Percentiles rank a stretch among this genome's conserved stretches.
Conservation (phyloP, 2,329 filamentous ascomycete genomes). For the Pseudogymnoascus destructans region DNA sequence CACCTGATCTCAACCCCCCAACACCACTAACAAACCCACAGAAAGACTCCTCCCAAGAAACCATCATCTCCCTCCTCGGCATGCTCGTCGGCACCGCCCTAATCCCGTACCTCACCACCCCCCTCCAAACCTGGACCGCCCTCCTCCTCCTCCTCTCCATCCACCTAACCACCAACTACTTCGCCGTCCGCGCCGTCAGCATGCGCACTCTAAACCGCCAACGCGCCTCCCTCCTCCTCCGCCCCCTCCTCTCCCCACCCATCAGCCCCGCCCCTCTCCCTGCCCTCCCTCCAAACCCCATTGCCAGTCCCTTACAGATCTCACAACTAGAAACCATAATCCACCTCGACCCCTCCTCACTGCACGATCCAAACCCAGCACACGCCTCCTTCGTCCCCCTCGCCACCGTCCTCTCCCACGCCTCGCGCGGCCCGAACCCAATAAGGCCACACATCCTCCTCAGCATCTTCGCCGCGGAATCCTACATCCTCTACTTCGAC, state of each 20-base stretch:
- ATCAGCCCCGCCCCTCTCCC: not conserved
- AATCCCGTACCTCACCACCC: constrained; percentile 60
- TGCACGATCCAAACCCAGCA: not conserved
- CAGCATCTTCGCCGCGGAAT: constrained; percentile 39
- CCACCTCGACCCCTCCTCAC: not conserved
- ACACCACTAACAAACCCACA: constrained; percentile 14
- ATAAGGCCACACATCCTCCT: constrained; percentile 32
- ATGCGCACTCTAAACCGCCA: constrained; percentile 80
- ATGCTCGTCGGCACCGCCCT: constrained; percentile 76
- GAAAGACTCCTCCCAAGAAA: constrained; percentile 91
- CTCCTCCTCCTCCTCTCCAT: constrained; percentile 59
- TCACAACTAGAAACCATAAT: not conserved
- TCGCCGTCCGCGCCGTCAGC: constrained; percentile 69
- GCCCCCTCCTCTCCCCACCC: constrained; percentile 34
- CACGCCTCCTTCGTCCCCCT: not conserved
- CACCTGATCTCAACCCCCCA: not conserved
- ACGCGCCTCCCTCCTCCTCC: constrained; percentile 66
- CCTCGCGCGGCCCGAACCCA: constrained; percentile 28
- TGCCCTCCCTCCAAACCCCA: not conserved
- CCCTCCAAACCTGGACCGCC: constrained; percentile 57
- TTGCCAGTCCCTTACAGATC: not conserved
- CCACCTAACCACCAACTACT: constrained; percentile 76
- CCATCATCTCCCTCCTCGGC: constrained; percentile 75
- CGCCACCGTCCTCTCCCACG: not conserved
- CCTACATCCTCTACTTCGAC: constrained; percentile 24